phyloP scores from a whole-genome alignment of 1,139 yeast species.

The Nakaseomyces delphensis region DNA sequence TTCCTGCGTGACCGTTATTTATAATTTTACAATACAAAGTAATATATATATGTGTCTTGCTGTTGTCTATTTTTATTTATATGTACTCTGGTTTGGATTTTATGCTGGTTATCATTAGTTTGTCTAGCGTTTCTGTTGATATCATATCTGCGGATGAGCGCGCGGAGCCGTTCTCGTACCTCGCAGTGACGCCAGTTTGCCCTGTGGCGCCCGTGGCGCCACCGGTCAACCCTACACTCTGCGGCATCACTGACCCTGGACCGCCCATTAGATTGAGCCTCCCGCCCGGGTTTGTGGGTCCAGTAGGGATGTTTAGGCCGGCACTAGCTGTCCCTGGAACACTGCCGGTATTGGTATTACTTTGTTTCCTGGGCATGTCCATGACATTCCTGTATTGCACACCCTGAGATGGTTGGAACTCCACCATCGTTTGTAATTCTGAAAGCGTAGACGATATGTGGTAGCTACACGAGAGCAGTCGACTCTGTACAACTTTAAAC shows the following conservation, averaged over 20 bases:
- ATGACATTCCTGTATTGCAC: slow-evolving; percentile 19
- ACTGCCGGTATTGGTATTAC: slow-evolving; percentile 6
- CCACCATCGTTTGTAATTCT: slow-evolving; percentile 21
- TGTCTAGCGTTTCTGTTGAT: slow-evolving; percentile 28
- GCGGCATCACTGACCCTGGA: background rate
- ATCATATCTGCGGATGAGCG: slow-evolving; percentile 10
- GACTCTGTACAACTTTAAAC: slow-evolving; percentile 46
- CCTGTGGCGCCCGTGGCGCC: slow-evolving; percentile 4
- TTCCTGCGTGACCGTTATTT: too few relatives aligned
- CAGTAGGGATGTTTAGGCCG: slow-evolving; percentile 13
- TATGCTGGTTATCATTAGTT: slow-evolving; percentile 27
- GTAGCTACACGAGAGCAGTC: slow-evolving; percentile 36
- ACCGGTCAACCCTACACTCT: background rate
- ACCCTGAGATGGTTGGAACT: slow-evolving; percentile 32
- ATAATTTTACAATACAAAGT: too few relatives aligned
- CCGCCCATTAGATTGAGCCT: slow-evolving; percentile 3
- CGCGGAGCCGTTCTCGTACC: slow-evolving; percentile 8
- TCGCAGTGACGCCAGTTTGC: slow-evolving; percentile 10
- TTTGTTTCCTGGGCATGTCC: slow-evolving; percentile 2
- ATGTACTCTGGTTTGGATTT: slow-evolving; percentile 29
- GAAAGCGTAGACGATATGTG: slow-evolving; percentile 24
- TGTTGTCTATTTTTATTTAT: slow-evolving; percentile 7
- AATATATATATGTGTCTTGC: too few relatives aligned
- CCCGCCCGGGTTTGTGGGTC: slow-evolving; percentile 8
- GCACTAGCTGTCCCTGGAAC: slow-evolving; percentile 14